These are phyloP conservation scores for Kwoniella pini DNA, from an alignment of 768 basidiomycete species.

Conservation along the genomic window DNA sequence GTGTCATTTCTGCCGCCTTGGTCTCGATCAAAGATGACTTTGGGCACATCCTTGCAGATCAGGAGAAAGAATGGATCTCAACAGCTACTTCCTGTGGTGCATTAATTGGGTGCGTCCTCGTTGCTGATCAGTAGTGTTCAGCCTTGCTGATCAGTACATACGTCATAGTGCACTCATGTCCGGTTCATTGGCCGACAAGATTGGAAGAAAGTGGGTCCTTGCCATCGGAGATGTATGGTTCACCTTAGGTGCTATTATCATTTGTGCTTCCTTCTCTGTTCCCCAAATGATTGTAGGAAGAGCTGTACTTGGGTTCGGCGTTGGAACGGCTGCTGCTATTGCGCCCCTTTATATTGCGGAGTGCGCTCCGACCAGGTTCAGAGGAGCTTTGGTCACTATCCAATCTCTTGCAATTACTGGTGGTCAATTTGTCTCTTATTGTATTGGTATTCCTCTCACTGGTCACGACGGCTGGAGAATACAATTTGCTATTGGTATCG, in stretches of 20 bases:
- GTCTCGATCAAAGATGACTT: constrained; percentile 37
- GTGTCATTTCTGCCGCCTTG: constrained; percentile 38
- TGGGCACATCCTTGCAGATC: constrained; percentile 30
- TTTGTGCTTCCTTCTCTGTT: constrained; percentile 32
- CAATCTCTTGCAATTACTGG: constrained; percentile 44
- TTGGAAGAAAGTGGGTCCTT: constrained; percentile 46
- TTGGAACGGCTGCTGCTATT: constrained; percentile 36
- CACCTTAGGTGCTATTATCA: constrained; percentile 37
- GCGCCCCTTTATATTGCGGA: constrained; percentile 41
- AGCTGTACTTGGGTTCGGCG: constrained; percentile 35
- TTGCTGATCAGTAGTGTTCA: neutral
- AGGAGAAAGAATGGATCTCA: constrained; percentile 42
- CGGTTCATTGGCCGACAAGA: constrained; percentile 34
- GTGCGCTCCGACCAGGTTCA: constrained; percentile 33
- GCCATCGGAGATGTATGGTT: constrained; percentile 40
- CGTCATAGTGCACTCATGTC: constrained; percentile 23
- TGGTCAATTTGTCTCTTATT: constrained; percentile 41
- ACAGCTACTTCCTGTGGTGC: constrained; percentile 38
- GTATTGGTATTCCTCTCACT: constrained; percentile 36
- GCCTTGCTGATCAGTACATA: neutral
- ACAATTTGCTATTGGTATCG: constrained; percentile 42
- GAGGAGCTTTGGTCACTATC: constrained; percentile 39
- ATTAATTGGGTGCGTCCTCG: constrained; percentile 25
- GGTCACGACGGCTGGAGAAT: constrained; percentile 38
- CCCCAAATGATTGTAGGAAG: constrained; percentile 41